phyloP scores from a whole-genome alignment of 2,329 filamentous ascomycete species.

The Colletotrichum spaethianum region DNA sequence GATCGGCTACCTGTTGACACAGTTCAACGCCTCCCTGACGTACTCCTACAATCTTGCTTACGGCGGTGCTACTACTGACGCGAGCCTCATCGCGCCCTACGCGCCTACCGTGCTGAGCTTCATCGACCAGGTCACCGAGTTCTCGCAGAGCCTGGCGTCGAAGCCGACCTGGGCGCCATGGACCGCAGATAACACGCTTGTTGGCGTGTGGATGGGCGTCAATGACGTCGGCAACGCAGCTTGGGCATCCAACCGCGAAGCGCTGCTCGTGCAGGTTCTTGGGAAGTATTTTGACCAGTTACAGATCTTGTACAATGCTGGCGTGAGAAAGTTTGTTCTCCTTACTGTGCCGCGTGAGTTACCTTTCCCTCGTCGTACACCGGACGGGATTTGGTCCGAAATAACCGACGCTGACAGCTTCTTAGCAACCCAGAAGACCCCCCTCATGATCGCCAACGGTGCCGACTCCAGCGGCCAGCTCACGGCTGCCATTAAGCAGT shows the following conservation, averaged over 20 bases:
- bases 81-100: slow-evolving; percentile 63
- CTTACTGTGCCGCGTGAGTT: slow-evolving; percentile 60
- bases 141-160: slow-evolving; percentile 50
- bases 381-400: not conserved
- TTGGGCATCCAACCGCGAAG: slow-evolving; percentile 48
- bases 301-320: slow-evolving; percentile 59
- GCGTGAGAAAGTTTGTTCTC: slow-evolving; percentile 63
- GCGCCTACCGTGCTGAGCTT: slow-evolving; percentile 62
- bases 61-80: slow-evolving; percentile 65
- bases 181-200: slow-evolving; percentile 59
- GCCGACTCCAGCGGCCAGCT: slow-evolving; percentile 48
- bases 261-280: slow-evolving; percentile 55
- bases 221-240: slow-evolving; percentile 69
- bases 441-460: slow-evolving; percentile 48
- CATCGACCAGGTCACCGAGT: slow-evolving; percentile 65
- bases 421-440: slow-evolving; percentile 58
- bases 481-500: slow-evolving; percentile 52
- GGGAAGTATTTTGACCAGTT: slow-evolving; percentile 59
- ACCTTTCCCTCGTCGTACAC: not conserved
- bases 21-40: slow-evolving; percentile 57
- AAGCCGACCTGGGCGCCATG: slow-evolving; percentile 55
- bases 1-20: slow-evolving; percentile 60
- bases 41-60: slow-evolving; percentile 66
- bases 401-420: not conserved
- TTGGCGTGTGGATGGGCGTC: slow-evolving; percentile 68